Evolutionary conservation across 1,284 basidiomycete species (phyloP).

Genomic region (Xerocomus cyaneibrunnescens): DNA sequence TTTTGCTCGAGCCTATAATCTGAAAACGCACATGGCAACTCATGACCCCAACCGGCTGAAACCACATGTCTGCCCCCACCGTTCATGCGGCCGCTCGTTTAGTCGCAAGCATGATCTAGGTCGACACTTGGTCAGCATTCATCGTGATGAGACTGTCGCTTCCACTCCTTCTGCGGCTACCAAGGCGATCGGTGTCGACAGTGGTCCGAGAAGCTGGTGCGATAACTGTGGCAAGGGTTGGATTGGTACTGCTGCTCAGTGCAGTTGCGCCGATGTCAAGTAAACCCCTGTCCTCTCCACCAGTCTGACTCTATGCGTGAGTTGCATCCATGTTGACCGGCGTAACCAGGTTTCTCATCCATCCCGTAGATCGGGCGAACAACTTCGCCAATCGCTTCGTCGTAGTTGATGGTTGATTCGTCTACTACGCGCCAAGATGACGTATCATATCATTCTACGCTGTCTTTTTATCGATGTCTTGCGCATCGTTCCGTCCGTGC

Average conservation of each 20-base stretch:
- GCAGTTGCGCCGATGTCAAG: slow-evolving; percentile 68
- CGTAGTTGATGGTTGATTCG: slow-evolving; percentile 43
- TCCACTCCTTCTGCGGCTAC: slow-evolving; percentile 41
- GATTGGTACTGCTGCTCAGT: slow-evolving; percentile 55
- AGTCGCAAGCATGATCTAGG: slow-evolving; percentile 88
- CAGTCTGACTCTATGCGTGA: slow-evolving; percentile 26
- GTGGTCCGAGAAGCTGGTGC: slow-evolving; percentile 65
- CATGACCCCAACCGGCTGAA: slow-evolving; percentile 87
- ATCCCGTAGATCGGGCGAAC: slow-evolving; percentile 31
- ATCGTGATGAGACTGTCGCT: slow-evolving; percentile 62
- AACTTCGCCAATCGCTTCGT: slow-evolving; percentile 37
- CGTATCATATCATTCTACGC: slow-evolving; percentile 41
- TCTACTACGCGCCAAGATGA: slow-evolving; percentile 29
- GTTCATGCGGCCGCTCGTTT: slow-evolving; percentile 80
- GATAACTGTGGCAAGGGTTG: slow-evolving; percentile 71
- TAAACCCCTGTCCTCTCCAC: slow-evolving; percentile 35
- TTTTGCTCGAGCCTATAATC: slow-evolving; percentile 87
- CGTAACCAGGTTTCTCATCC: slow-evolving; percentile 4
- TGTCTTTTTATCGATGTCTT: slow-evolving; percentile 53
- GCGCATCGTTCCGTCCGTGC: slow-evolving; percentile 60
- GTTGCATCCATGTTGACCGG: slow-evolving; percentile 4
- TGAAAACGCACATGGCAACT: slow-evolving; percentile 89
- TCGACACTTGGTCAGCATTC: slow-evolving; percentile 83
- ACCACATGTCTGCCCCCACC: slow-evolving; percentile 80
- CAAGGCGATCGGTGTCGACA: slow-evolving; percentile 61